These are phyloP conservation scores for Tricholoma terreum DNA, from an alignment of 768 basidiomycete species.

Conservation along the genomic window DNA sequence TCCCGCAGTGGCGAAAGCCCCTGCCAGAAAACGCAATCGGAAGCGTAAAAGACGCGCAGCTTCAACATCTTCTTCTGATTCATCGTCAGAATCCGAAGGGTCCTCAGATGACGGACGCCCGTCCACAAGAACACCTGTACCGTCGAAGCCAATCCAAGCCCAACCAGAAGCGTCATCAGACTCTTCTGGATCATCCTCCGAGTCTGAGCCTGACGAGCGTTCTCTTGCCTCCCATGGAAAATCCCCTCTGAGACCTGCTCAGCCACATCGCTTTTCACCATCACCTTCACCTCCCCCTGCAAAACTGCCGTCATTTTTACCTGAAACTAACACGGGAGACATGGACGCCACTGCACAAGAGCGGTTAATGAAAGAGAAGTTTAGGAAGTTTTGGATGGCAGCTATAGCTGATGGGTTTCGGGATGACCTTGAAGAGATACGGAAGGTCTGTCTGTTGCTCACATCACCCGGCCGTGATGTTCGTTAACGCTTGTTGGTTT, in stretches of 20 bases:
- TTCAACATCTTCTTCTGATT: conserved; percentile 41
- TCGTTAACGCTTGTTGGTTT: background rate
- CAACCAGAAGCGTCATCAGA: conserved; percentile 6
- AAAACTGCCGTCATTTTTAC: conserved; percentile 58
- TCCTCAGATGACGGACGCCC: conserved; percentile 15
- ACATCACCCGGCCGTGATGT: background rate
- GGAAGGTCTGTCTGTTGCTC: conserved; percentile 52
- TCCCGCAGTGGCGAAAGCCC: conserved; percentile 29
- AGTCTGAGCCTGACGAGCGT: conserved; percentile 8
- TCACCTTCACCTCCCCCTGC: conserved; percentile 46
- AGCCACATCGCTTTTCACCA: conserved; percentile 28
- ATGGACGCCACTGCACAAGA: conserved; percentile 33
- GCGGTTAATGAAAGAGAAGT: conserved; percentile 56
- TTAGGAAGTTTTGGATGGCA: conserved; percentile 86
- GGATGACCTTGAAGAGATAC: conserved; percentile 80
- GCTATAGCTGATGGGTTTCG: conserved; percentile 79
- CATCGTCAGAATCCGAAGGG: conserved; percentile 33
- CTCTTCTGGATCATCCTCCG: conserved; percentile 26
- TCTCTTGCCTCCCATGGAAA: conserved; percentile 4
- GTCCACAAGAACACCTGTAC: conserved; percentile 10
- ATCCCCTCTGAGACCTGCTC: conserved; percentile 10
- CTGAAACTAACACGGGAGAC: conserved; percentile 26
- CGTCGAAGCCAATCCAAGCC: conserved; percentile 1
- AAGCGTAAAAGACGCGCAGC: conserved; percentile 53
- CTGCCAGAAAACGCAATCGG: conserved; percentile 45